These are phyloP conservation scores for Geotrichum macrosporum DNA, from an alignment of 1,139 yeast species.

Conservation along the genomic window DNA sequence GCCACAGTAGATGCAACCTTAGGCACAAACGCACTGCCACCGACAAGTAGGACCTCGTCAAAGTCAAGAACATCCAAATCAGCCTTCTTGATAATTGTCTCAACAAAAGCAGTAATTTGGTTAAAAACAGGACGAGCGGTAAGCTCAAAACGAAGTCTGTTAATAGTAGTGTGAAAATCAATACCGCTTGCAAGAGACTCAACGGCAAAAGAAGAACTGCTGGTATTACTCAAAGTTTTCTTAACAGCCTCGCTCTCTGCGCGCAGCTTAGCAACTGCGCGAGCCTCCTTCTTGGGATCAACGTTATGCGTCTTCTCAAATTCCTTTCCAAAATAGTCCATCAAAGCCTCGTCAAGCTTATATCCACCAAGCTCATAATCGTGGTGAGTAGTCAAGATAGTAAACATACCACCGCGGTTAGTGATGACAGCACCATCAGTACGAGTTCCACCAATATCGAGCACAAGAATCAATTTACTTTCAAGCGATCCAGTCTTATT, in stretches of 20 bases:
- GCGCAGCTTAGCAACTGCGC: constrained; percentile 83
- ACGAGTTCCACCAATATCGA: constrained; percentile 95
- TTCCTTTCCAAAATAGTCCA: constrained; percentile 85
- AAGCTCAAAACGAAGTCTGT: constrained; percentile 91
- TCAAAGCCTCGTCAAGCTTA: constrained; percentile 71
- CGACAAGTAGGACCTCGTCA: constrained; percentile 86
- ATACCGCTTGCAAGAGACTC: constrained; percentile 92
- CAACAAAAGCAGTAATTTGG: constrained; percentile 73
- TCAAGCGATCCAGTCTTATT: constrained; percentile 51
- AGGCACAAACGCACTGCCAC: constrained; percentile 92
- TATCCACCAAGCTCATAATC: constrained; percentile 84
- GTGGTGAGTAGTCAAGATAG: constrained; percentile 82
- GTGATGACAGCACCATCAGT: constrained; percentile 94
- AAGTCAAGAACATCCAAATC: constrained; percentile 79
- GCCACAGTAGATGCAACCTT: constrained; percentile 76
- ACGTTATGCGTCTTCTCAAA: constrained; percentile 82
- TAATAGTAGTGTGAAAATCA: constrained; percentile 88
- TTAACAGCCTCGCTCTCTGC: constrained; percentile 82
- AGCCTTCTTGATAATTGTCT: constrained; percentile 72
- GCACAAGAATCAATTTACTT: constrained; percentile 85
- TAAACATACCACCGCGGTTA: constrained; percentile 88
- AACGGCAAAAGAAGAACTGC: constrained; percentile 84
- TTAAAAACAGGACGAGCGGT: constrained; percentile 74
- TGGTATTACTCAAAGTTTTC: constrained; percentile 88
- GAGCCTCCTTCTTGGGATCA: constrained; percentile 75